Evolutionary conservation across 768 basidiomycete species (phyloP).

Genomic region (Suillus occidentalis): DNA sequence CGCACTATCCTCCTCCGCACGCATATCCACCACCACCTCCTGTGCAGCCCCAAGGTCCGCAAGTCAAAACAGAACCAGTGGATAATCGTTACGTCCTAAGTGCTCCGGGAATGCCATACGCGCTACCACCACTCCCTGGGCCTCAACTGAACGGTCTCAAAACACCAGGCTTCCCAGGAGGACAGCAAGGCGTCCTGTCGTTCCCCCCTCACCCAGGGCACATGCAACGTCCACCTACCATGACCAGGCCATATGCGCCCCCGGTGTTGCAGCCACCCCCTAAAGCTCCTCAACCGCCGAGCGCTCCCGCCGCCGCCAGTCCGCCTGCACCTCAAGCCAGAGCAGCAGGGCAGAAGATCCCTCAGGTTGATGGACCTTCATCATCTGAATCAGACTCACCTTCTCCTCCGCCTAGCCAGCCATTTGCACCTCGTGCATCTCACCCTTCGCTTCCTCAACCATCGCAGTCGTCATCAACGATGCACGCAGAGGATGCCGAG

Average conservation of each 20-base stretch:
- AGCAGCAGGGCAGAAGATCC: conserved; percentile 43
- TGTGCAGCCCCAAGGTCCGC: conserved; percentile 34
- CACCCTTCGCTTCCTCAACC: conserved; percentile 79
- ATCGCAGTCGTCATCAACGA: conserved; percentile 37
- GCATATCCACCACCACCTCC: conserved; percentile 48
- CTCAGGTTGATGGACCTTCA: conserved; percentile 79
- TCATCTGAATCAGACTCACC: conserved; percentile 69
- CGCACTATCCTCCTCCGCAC: conserved; percentile 53
- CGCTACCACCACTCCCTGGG: conserved; percentile 62
- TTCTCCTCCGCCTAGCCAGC: conserved; percentile 59
- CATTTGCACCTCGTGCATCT: conserved; percentile 66
- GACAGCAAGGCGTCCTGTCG: conserved; percentile 58
- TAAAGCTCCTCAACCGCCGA: conserved; percentile 17
- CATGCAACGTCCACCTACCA: conserved; percentile 20
- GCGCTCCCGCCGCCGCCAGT: conserved; percentile 14
- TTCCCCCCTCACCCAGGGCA: conserved; percentile 43
- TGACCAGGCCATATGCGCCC: conserved; percentile 25
- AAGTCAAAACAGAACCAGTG: conserved; percentile 73
- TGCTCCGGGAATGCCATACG: conserved; percentile 45
- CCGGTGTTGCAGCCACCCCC: conserved; percentile 18
- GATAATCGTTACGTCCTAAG: conserved; percentile 68
- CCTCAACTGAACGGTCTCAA: conserved; percentile 61
- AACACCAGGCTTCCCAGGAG: conserved; percentile 51
- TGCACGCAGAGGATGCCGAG: conserved; percentile 60
- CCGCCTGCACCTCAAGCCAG: conserved; percentile 2